These are phyloP conservation scores for Gossypium arboreum DNA, from an alignment of 345 rosid genomes.

Conservation along the genomic window DNA sequence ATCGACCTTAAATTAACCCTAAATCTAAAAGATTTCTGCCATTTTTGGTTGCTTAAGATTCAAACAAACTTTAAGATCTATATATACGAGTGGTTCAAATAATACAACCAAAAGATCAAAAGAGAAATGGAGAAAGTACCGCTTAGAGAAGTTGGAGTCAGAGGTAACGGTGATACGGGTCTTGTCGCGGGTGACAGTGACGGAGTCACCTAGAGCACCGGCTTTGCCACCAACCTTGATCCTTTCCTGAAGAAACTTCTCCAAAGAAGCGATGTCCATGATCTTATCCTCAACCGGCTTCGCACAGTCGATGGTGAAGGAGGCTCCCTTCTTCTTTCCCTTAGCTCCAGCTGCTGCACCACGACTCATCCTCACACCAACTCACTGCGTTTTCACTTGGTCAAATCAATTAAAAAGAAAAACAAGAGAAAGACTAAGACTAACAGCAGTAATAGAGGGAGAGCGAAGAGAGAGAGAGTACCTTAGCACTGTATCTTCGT, in stretches of 20 bases:
- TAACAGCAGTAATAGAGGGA: not conserved
- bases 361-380: conserved; percentile 1
- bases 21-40: not conserved
- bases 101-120: not conserved
- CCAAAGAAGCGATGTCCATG: not conserved
- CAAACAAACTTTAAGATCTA: not conserved
- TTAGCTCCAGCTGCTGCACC: not conserved
- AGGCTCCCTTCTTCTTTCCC: conserved; percentile 5
- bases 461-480: not conserved
- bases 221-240: not conserved
- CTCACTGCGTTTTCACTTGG: not conserved
- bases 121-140: not conserved
- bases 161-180: not conserved
- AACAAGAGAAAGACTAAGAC: not conserved
- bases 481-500: not conserved
- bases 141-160: not conserved
- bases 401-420: not conserved
- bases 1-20: not conserved
- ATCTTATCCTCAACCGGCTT: conserved; percentile 4
- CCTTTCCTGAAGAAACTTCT: not conserved
- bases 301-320: not conserved
- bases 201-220: not conserved
- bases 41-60: not conserved
- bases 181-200: not conserved
- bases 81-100: not conserved